These are phyloP conservation scores for Apiospora aurea DNA, from an alignment of 2,329 filamentous ascomycete species.

Conservation along the genomic window DNA sequence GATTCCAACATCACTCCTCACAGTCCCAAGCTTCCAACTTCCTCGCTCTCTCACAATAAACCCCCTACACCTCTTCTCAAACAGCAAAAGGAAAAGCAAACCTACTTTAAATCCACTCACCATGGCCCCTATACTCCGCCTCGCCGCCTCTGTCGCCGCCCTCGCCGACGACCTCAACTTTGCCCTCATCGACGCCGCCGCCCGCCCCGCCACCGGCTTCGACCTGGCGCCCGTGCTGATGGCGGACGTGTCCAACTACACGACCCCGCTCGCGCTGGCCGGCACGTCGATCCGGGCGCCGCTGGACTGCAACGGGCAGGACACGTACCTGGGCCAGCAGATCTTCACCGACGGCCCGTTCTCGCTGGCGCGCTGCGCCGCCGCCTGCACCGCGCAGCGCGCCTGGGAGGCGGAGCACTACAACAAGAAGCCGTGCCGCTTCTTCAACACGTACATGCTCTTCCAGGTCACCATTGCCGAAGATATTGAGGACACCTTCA, in stretches of 20 bases:
- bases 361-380: neutral
- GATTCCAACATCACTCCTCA: neutral
- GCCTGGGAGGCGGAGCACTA: neutral
- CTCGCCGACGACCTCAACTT: neutral
- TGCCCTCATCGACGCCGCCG: neutral
- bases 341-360: neutral
- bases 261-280: neutral
- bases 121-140: neutral
- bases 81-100: neutral
- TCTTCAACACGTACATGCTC: conserved; percentile 20
- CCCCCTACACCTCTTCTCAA: neutral
- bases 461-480: neutral
- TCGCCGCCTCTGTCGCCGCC: neutral
- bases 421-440: neutral
- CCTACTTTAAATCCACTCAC: no score
- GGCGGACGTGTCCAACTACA: neutral
- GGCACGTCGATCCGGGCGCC: neutral
- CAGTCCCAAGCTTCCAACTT: neutral
- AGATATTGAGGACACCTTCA: no score
- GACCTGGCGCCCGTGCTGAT: neutral
- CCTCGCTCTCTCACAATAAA: neutral
- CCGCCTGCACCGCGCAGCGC: neutral
- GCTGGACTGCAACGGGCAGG: neutral
- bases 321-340: conserved; percentile 16
- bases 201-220: neutral